A percentile compares a stretch with the other conserved stretches of the same genome.
Conservation (phyloP, 305 asterid genomes). For the Fraxinus velutina region DNA sequence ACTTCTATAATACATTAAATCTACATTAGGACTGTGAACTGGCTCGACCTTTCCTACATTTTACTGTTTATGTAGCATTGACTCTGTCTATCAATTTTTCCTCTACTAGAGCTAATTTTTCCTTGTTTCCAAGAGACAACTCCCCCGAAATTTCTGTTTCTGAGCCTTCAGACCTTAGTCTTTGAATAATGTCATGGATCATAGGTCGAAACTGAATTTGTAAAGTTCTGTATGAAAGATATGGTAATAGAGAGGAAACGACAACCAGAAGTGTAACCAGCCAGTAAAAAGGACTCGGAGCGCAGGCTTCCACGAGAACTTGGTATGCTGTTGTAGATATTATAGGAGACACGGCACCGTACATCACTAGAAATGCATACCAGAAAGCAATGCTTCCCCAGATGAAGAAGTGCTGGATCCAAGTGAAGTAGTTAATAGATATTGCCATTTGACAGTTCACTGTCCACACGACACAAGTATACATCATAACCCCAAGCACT, state of each 20-base stretch:
- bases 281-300: constrained; percentile 81
- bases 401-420: constrained; percentile 90
- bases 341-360: constrained; percentile 58
- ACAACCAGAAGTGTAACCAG: constrained; percentile 56
- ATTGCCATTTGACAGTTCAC: constrained; percentile 95
- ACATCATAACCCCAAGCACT: constrained; percentile 77
- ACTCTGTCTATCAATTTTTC: constrained; percentile 32
- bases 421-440: constrained; percentile 87
- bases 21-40: constrained; percentile 9
- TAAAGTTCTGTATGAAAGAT: constrained; percentile 53
- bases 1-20: constrained; percentile 26
- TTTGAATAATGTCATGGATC: constrained; percentile 70
- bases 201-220: constrained; percentile 69
- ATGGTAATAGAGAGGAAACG: constrained; percentile 59
- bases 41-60: neutral
- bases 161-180: constrained; percentile 28
- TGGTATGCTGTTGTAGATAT: constrained; percentile 63
- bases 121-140: neutral
- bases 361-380: constrained; percentile 63
- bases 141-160: constrained; percentile 33
- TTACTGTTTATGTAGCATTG: constrained; percentile 35
- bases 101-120: constrained; percentile 12
- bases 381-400: constrained; percentile 89
- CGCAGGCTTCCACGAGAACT: constrained; percentile 79
- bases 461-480: constrained; percentile 83